Evolutionary conservation across 1,284 basidiomycete species (phyloP).

Genomic region (Marasmius oreades): DNA sequence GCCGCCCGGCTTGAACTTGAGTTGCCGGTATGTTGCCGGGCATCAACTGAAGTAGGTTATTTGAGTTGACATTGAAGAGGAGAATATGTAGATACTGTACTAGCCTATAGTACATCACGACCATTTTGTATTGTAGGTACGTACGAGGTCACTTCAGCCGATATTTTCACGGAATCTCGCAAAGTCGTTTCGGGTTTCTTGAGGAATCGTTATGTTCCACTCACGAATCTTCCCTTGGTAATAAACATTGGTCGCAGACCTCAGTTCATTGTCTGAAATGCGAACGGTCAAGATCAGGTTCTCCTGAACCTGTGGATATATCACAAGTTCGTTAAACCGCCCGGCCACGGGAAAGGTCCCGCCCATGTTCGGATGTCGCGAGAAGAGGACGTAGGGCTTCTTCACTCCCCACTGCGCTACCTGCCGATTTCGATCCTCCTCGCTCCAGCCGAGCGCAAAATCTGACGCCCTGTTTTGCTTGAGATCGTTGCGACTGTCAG

Average conservation of each 20-base stretch:
- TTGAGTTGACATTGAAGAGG: too few species aligned
- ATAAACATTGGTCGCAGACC: background rate
- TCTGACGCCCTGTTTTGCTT: background rate
- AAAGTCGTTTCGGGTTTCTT: background rate
- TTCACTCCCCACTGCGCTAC: slow-evolving; percentile 13
- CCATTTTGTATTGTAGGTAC: too few species aligned
- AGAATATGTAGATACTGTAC: too few species aligned
- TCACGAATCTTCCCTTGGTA: background rate
- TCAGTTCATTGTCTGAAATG: background rate
- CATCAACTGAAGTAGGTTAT: too few species aligned
- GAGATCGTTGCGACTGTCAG: background rate
- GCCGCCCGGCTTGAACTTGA: too few species aligned
- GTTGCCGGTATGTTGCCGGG: too few species aligned
- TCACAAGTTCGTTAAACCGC: slow-evolving; percentile 15
- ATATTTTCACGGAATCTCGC: background rate
- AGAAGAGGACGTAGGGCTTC: slow-evolving; percentile 15
- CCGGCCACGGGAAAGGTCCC: background rate
- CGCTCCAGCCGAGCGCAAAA: background rate
- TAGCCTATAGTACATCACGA: too few species aligned
- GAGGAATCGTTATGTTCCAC: slow-evolving; percentile 1
- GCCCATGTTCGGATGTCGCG: slow-evolving; percentile 14
- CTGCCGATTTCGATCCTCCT: slow-evolving; percentile 13
- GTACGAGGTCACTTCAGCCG: too few species aligned
- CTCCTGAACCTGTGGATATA: slow-evolving; percentile 15
- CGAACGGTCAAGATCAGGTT: slow-evolving; percentile 1